phyloP scores from a whole-genome alignment of 2,329 filamentous ascomycete genomes.

The Cucurbitaria berberidis region DNA sequence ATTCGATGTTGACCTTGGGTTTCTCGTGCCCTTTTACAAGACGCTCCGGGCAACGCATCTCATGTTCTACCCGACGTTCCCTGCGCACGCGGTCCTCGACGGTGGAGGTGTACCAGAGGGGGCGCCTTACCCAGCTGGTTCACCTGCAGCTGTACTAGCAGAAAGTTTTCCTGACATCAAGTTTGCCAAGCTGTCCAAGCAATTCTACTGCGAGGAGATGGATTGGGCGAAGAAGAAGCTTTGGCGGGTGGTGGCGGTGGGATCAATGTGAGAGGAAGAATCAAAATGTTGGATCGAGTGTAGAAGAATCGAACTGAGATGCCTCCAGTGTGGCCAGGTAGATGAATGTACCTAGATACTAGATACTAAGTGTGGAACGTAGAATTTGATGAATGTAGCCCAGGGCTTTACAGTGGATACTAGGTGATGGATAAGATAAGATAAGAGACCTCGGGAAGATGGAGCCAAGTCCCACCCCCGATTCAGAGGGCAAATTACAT shows the following conservation, averaged over 20 bases:
- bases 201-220: conserved; percentile 5
- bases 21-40: not conserved
- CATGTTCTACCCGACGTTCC: not conserved
- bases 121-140: not conserved
- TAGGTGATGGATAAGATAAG: too few relatives aligned
- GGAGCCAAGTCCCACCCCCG: too few relatives aligned
- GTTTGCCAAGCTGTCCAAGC: not conserved
- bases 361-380: too few relatives aligned
- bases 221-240: not conserved
- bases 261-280: not conserved
- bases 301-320: too few relatives aligned
- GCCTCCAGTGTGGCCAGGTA: too few relatives aligned
- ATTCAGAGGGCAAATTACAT: too few relatives aligned
- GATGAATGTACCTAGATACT: too few relatives aligned
- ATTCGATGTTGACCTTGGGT: not conserved
- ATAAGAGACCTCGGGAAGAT: too few relatives aligned
- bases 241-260: conserved; percentile 7
- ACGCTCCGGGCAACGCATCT: not conserved
- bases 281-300: too few relatives aligned
- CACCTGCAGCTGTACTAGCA: not conserved
- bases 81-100: not conserved
- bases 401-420: too few relatives aligned
- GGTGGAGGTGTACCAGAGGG: not conserved
- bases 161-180: not conserved
- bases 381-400: too few relatives aligned